These are phyloP conservation scores for Monosporascus sp. DNA, from an alignment of 2,329 filamentous ascomycete species.

Conservation along the genomic window DNA sequence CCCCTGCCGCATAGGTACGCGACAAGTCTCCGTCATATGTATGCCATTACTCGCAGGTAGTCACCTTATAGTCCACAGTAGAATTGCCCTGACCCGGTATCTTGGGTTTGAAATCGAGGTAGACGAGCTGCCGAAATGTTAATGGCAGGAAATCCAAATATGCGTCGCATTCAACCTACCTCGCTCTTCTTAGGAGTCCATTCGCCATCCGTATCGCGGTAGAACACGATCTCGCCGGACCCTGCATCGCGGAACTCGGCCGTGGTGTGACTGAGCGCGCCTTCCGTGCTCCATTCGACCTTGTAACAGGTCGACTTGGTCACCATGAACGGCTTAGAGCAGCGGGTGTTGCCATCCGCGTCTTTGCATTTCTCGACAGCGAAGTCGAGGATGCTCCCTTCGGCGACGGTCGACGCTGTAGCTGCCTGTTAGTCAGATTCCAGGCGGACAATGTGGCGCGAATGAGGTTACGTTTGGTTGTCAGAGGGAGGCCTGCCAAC, in stretches of 20 bases:
- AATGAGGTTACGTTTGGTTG: slow-evolving; percentile 12
- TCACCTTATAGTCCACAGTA: slow-evolving; percentile 38
- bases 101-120: slow-evolving; percentile 43
- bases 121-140: slow-evolving; percentile 27
- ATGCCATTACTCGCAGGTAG: slow-evolving; percentile 24
- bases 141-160: slow-evolving; percentile 2
- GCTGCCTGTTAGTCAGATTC: not conserved
- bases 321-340: slow-evolving; percentile 36
- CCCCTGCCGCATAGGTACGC: no score
- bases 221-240: slow-evolving; percentile 36
- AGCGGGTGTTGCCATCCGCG: slow-evolving; percentile 31
- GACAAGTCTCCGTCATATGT: no score
- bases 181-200: slow-evolving; percentile 40
- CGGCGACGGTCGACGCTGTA: slow-evolving; percentile 20
- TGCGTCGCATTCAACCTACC: slow-evolving; percentile 13
- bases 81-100: slow-evolving; percentile 37
- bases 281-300: slow-evolving; percentile 36
- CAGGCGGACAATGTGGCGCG: not conserved
- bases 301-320: slow-evolving; percentile 33
- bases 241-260: slow-evolving; percentile 25
- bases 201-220: slow-evolving; percentile 39
- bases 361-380: slow-evolving; percentile 37
- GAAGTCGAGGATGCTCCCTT: slow-evolving; percentile 36
- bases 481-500: slow-evolving; percentile 13
- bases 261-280: slow-evolving; percentile 31